phyloP scores from a whole-genome alignment of 345 rosid genomes.

The Euphorbia peplus region DNA sequence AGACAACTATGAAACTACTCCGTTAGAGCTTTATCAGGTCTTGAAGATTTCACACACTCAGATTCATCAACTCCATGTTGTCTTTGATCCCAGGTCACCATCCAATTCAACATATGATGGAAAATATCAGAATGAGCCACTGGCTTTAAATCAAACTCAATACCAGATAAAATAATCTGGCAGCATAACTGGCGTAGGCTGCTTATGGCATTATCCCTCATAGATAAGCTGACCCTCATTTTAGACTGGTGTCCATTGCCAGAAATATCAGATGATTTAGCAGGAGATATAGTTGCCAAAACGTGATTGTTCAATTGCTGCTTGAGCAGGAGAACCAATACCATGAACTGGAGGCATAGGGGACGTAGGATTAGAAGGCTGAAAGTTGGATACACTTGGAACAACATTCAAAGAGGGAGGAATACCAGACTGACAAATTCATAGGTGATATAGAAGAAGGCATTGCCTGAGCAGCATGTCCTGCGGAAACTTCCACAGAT shows the following conservation, averaged over 20 bases:
- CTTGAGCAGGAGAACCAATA: constrained; percentile 74
- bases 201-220: constrained; percentile 62
- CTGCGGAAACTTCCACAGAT: constrained; percentile 56
- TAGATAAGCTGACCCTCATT: constrained; percentile 40
- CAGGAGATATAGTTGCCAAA: constrained; percentile 50
- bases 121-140: constrained; percentile 79
- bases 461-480: constrained; percentile 59
- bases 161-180: constrained; percentile 78
- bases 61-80: constrained; percentile 62
- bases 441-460: constrained; percentile 52
- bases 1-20: constrained; percentile 89
- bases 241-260: constrained; percentile 45
- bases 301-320: constrained; percentile 62
- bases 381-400: constrained; percentile 55
- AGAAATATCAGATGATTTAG: constrained; percentile 50
- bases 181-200: constrained; percentile 82
- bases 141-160: constrained; percentile 72
- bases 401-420: constrained; percentile 45
- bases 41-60: constrained; percentile 54
- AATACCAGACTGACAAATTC: constrained; percentile 54
- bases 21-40: constrained; percentile 66
- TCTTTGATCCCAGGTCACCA: constrained; percentile 91
- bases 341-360: constrained; percentile 64
- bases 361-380: constrained; percentile 60
- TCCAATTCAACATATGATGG: constrained; percentile 80